These are phyloP conservation scores for Trifolium fragiferum DNA, from an alignment of 306 rosid genomes.

Conservation along the genomic window DNA sequence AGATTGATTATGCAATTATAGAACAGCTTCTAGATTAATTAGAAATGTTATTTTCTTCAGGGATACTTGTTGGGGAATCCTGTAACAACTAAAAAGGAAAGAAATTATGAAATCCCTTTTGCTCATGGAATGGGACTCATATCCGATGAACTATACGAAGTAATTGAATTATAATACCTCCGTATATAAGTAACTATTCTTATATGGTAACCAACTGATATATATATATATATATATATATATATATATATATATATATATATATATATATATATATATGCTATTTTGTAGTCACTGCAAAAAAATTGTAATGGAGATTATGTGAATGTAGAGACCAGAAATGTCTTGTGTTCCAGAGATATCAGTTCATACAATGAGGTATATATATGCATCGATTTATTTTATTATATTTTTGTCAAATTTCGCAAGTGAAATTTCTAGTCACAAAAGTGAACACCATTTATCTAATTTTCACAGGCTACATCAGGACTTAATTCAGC, in stretches of 20 bases:
- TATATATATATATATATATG: no score
- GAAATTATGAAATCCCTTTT: slow-evolving; percentile 37
- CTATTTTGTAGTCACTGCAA: slow-evolving; percentile 50
- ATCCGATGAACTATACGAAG: slow-evolving; percentile 63
- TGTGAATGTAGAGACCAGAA: slow-evolving; percentile 35
- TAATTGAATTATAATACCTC: slow-evolving; percentile 16
- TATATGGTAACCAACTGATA: no score
- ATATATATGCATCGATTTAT: background rate
- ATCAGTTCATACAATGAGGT: slow-evolving; percentile 39
- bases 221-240: no score
- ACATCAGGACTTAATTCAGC: slow-evolving; percentile 30
- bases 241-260: no score
- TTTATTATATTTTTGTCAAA: background rate
- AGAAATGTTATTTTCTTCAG: slow-evolving; percentile 42
- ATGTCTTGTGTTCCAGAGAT: slow-evolving; percentile 47
- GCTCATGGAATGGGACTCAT: slow-evolving; percentile 72
- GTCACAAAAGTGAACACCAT: background rate
- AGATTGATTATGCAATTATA: no score
- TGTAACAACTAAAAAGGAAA: background rate
- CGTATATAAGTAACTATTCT: background rate
- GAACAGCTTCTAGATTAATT: background rate
- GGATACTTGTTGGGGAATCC: slow-evolving; percentile 72
- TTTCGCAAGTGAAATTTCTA: background rate
- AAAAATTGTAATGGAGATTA: slow-evolving; percentile 60
- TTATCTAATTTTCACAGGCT: slow-evolving; percentile 39